Base-by-base conservation (phyloP, 2,329 filamentous ascomycete genomes). In the Macrophomina pseudophaseolina region DNA sequence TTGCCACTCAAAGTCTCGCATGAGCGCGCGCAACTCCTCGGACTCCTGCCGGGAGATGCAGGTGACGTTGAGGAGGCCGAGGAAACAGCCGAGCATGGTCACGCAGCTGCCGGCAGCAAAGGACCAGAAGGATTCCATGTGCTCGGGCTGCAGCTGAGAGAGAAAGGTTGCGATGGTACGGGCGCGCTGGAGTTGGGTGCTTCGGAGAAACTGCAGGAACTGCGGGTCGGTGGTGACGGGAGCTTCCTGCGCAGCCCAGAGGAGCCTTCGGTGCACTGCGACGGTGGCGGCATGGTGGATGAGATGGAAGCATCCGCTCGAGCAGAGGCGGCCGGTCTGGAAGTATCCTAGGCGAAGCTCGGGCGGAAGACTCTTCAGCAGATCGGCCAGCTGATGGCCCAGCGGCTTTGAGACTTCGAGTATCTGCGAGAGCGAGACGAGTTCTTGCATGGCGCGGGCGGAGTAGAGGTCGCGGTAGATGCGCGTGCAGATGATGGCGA, bases 391-490 rank as follows among this genome's bases (percentile, higher is more conserved):
- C 14, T 51, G 48, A n/a, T 51, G 48, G 48, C 48, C 48, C 5
- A 51, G 23, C 5, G 84, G 84, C 69, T 86, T 86, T 35, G 84
- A 84, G 60, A 78, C 79, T 65, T 85, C 83, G 9, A 86, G 75
- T 28, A 86, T 81, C 69, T 83, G 76, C 5, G 83, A 80, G 5
- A 83, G 82, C n/a, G 75, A 71, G 35, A 77, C 72, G 68, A 82
- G 79, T 11, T 83, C 80, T 59, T 81, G 76, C 48, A 81, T 80
- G 1, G 84, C 81, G 63, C 79, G 78, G 2, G 85, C 72, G 1
- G 83, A 84, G 69, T 86, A 86, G 66, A 86, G 84, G 3, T 79
- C 80, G 44, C 84, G 81, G 12, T 86, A 73, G 14, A 86, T 82
- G 48, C 80, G 80, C n/a, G 81, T 80, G 5, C 86, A 76, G 49